phyloP scores from a whole-genome alignment of 2,329 filamentous ascomycete species.

The Pseudogymnoascus sp. region DNA sequence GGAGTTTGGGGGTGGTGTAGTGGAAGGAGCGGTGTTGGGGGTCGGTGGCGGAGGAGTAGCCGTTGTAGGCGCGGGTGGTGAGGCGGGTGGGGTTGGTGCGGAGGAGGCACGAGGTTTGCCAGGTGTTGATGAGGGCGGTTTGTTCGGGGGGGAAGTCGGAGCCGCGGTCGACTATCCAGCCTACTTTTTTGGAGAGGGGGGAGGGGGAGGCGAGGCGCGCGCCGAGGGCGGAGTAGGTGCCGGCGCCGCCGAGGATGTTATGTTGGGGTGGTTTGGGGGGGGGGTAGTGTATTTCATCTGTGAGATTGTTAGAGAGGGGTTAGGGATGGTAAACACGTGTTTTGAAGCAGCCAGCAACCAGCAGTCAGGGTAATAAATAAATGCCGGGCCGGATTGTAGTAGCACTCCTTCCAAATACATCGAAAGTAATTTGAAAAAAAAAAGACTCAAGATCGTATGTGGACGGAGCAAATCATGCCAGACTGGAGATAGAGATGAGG shows the following conservation, averaged over 20 bases:
- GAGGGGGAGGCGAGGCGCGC: conserved; percentile 77
- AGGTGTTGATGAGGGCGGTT: conserved; percentile 54
- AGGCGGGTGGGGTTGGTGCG: conserved; percentile 56
- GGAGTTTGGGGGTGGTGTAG: conserved; percentile 79
- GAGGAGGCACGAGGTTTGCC: conserved; percentile 67
- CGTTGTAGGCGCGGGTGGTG: conserved; percentile 90
- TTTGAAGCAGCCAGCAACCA: not conserved
- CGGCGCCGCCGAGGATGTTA: conserved; percentile 80
- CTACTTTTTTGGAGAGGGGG: conserved; percentile 55
- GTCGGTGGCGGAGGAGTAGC: conserved; percentile 59
- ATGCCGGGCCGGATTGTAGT: not conserved
- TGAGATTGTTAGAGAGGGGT: conserved; percentile 15
- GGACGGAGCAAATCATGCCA: not conserved
- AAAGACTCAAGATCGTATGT: not conserved
- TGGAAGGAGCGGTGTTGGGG: conserved; percentile 63
- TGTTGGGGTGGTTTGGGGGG: conserved; percentile 59
- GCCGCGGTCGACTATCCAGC: conserved; percentile 87
- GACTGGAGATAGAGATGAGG: not conserved
- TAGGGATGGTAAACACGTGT: not conserved
- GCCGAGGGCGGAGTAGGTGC: conserved; percentile 77
- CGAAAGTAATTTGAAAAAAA: not conserved
- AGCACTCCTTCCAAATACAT: not conserved
- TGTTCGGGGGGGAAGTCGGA: conserved; percentile 72
- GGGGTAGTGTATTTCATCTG: conserved; percentile 86
- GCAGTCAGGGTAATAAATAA: not conserved